These are phyloP conservation scores for Colletotrichum sublineola DNA, from an alignment of 2,329 filamentous ascomycete genomes.

Conservation along the genomic window DNA sequence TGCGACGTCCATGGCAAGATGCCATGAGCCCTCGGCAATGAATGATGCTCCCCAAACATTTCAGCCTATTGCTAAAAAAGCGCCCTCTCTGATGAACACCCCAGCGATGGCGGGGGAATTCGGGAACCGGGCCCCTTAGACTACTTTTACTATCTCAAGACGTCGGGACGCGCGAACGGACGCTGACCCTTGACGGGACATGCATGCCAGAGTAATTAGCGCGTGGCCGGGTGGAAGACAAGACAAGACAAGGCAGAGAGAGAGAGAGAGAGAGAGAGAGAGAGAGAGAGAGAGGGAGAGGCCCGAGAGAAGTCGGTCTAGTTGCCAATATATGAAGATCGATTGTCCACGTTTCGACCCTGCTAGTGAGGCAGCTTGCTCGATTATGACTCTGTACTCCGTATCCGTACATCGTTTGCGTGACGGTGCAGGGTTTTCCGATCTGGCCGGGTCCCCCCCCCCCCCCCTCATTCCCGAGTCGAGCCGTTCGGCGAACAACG, in stretches of 20 bases:
- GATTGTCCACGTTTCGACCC: not conserved
- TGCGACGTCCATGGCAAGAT: not conserved
- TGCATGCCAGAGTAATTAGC: too few species aligned
- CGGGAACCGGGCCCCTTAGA: constrained; percentile 17
- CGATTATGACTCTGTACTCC: not conserved
- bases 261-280: not conserved
- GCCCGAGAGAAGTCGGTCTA: constrained; percentile 13
- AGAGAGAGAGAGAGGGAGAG: not conserved
- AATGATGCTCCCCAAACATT: not conserved
- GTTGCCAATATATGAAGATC: constrained; percentile 19
- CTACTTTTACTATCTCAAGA: not conserved
- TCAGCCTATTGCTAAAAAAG: not conserved
- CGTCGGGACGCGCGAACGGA: not conserved
- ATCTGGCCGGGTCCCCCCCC: not conserved
- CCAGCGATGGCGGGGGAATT: not conserved
- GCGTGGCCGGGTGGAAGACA: too few species aligned
- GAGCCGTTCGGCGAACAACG: not conserved
- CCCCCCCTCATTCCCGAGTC: constrained; percentile 19
- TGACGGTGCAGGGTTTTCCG: not conserved
- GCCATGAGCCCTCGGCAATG: constrained; percentile 13
- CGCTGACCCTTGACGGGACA: not conserved
- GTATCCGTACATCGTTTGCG: not conserved
- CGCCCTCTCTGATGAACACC: not conserved
- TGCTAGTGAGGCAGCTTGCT: not conserved
- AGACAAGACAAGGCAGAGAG: too few species aligned